phyloP scores from a whole-genome alignment of 2,329 filamentous ascomycete species.

The Aspergillus oerlinghausenensis region DNA sequence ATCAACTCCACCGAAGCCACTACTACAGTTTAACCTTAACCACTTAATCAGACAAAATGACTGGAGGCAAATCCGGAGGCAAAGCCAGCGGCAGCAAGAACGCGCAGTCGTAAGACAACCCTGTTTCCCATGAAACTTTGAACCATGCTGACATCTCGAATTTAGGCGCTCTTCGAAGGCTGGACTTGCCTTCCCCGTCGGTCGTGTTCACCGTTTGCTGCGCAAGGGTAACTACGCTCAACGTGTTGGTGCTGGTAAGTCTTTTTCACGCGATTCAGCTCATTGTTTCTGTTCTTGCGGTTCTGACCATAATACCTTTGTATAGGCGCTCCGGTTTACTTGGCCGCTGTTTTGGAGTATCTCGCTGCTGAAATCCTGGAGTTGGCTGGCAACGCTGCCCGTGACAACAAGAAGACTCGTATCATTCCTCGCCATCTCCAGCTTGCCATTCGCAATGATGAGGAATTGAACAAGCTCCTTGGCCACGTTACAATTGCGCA shows the following conservation, averaged over 20 bases:
- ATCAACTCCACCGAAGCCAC: conserved; percentile 8
- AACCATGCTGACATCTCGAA: conserved; percentile 38
- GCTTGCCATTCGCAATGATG: conserved; percentile 98
- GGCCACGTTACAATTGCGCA: conserved; percentile 96
- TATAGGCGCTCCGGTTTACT: conserved; percentile 81
- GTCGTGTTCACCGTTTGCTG: conserved; percentile 98
- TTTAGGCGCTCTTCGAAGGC: conserved; percentile 95
- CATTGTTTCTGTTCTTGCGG: not conserved
- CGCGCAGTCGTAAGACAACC: conserved; percentile 85
- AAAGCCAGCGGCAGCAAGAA: conserved; percentile 99
- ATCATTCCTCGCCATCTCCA: conserved; percentile 99
- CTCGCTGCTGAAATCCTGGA: conserved; percentile 98
- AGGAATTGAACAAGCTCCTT: conserved; percentile 98
- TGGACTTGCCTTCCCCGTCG: conserved; percentile 96
- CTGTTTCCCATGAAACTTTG: conserved; percentile 11
- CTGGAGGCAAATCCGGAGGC: conserved; percentile 99
- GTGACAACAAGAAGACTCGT: conserved; percentile 99
- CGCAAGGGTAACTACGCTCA: conserved; percentile 99
- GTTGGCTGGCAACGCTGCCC: conserved; percentile 95
- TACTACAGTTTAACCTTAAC: conserved; percentile 23
- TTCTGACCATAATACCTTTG: not conserved
- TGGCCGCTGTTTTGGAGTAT: conserved; percentile 96
- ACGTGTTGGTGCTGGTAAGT: conserved; percentile 89
- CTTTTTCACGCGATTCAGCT: not conserved
- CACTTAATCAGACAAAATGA: conserved; percentile 73